These are phyloP conservation scores for Lecanoromycetidae sp. DNA, from an alignment of 2,329 filamentous ascomycete species.

Conservation along the genomic window DNA sequence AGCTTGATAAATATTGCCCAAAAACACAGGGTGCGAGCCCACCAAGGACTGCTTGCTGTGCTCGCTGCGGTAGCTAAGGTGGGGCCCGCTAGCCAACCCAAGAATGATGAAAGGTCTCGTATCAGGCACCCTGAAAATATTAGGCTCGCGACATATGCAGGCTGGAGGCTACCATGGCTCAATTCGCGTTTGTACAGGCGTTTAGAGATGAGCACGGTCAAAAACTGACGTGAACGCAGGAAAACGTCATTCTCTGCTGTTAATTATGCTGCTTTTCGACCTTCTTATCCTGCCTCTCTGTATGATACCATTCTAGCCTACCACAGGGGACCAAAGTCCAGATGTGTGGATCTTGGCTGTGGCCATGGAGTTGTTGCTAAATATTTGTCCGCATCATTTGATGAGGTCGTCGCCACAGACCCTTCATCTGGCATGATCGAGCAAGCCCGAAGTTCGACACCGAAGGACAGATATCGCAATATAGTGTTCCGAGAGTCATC, in stretches of 20 bases:
- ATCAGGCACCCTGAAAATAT: too few species aligned
- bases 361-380: conserved; percentile 49
- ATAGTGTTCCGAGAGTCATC: conserved; percentile 39
- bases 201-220: neutral
- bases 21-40: too few species aligned
- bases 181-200: neutral
- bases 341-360: conserved; percentile 49
- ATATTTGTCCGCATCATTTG: conserved; percentile 42
- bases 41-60: too few species aligned
- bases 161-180: too few species aligned
- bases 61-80: too few species aligned
- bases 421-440: conserved; percentile 46
- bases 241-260: conserved; percentile 26
- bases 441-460: conserved; percentile 27
- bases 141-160: too few species aligned
- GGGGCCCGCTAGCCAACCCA: too few species aligned
- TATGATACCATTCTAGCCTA: conserved; percentile 44
- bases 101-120: too few species aligned
- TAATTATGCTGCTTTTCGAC: conserved; percentile 49
- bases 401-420: conserved; percentile 42
- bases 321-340: conserved; percentile 33
- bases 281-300: conserved; percentile 44
- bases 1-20: too few species aligned
- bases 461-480: conserved; percentile 23
- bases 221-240: neutral